Base-by-base conservation (phyloP, 2,329 filamentous ascomycete species). In the Monilinia laxa region DNA sequence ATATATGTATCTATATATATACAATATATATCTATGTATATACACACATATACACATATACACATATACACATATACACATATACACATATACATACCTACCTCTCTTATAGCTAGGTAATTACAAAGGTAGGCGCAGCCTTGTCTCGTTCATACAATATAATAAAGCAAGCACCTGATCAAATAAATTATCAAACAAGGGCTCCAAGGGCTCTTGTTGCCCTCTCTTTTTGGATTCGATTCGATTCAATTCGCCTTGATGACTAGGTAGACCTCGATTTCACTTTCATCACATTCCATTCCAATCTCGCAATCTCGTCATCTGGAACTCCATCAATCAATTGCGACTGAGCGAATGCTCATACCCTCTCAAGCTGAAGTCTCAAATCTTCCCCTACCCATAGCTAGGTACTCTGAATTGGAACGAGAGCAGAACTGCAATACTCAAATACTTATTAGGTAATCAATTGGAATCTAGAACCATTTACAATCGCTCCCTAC, bases 81-180 rank as follows among this genome's bases (percentile, higher is more conserved):
- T 28, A 28, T 28, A 4, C 11, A 7, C 2, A 23, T 49, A 49
- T 47, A 47, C n/a, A 47, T 20, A 3, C 40, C 40, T n/a, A 6
- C 40, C 40, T 45, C 40, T 10, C 3, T 38, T 20, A 28, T 23
- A 38, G 23, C 10, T 42, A 38, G 23, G 18, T 42, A 42, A 18
- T 9, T 31, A 31, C 38, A 58, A 47, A 47, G 40, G 52, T 20
- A 54, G 28, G 52, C 28, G 28, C 57, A 49, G 57, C 56, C 56
- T 59, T 59, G 42, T 59, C 56, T 59, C 49, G 42, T 59, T 59
- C 52, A 2, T 35, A 20, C 9, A 54, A 54, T 5, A 31, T 35
- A 31, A 3, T 20, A 31, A 54, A 49, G 57, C 57, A 54, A 49
- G 57, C 57, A 59, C 57, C 47, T 59, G 57, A 60, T 60, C 57